phyloP scores from a whole-genome alignment of 805 yeast genomes.

The Metschnikowia borealis region DNA sequence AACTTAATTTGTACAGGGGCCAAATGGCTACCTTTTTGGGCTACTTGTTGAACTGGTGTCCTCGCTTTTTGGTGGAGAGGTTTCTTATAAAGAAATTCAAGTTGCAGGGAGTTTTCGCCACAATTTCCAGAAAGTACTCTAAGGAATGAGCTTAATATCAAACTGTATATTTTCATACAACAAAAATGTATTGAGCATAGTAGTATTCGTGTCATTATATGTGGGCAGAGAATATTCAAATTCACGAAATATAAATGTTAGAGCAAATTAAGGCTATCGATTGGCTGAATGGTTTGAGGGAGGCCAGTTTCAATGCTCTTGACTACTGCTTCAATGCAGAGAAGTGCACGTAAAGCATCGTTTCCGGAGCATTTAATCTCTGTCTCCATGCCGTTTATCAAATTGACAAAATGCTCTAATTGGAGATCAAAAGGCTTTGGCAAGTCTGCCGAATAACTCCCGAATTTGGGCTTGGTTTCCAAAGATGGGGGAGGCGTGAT shows the following conservation, averaged over 20 bases:
- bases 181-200: neutral
- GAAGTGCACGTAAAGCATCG: slow-evolving; percentile 32
- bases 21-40: slow-evolving; percentile 36
- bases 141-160: neutral
- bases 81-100: slow-evolving; percentile 35
- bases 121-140: slow-evolving; percentile 20
- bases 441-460: slow-evolving; percentile 4
- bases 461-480: slow-evolving; percentile 18
- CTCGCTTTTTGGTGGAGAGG: slow-evolving; percentile 45
- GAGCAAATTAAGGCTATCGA: slow-evolving; percentile 1
- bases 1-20: slow-evolving; percentile 58
- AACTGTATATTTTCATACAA: too few relatives aligned
- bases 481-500: slow-evolving; percentile 33
- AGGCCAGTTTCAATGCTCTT: slow-evolving; percentile 28
- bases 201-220: too few relatives aligned
- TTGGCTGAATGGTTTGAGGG: slow-evolving; percentile 18
- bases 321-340: slow-evolving; percentile 34
- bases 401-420: slow-evolving; percentile 35
- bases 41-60: slow-evolving; percentile 35
- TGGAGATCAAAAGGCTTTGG: slow-evolving; percentile 37
- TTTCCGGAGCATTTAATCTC: slow-evolving; percentile 29
- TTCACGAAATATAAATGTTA: neutral
- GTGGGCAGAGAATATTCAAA: neutral
- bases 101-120: slow-evolving; percentile 24
- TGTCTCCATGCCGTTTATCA: slow-evolving; percentile 27